Percentiles rank a stretch among this genome's conserved stretches.
phyloP scores from a whole-genome alignment of 345 rosid species.

The Chamaenerion angustifolium region DNA sequence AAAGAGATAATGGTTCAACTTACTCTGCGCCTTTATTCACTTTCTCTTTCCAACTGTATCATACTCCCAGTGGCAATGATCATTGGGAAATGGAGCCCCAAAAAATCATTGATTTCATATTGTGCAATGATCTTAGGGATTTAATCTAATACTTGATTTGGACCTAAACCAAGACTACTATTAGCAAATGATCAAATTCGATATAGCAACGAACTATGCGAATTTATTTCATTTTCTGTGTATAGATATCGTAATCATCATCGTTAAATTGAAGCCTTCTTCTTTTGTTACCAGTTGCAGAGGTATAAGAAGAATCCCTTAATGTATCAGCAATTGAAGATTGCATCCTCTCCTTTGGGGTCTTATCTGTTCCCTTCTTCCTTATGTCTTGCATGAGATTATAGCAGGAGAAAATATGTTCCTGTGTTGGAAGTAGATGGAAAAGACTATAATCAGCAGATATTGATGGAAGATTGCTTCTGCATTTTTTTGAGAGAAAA shows the following conservation, averaged over 20 bases:
- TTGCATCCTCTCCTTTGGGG: slow-evolving; percentile 21
- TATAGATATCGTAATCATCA: slow-evolving; percentile 12
- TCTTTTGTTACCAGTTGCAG: slow-evolving; percentile 33
- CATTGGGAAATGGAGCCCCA: slow-evolving; percentile 15
- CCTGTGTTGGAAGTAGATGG: slow-evolving; percentile 23
- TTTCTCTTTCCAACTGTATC: too few relatives aligned
- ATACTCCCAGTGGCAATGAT: too few relatives aligned
- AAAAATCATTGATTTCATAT: slow-evolving; percentile 5
- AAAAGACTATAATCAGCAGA: too few relatives aligned
- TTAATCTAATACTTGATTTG: background rate
- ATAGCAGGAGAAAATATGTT: slow-evolving; percentile 41
- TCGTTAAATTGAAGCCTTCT: slow-evolving; percentile 41
- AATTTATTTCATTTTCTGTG: slow-evolving; percentile 25
- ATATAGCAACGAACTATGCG: slow-evolving; percentile 8
- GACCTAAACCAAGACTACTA: background rate
- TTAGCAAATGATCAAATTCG: slow-evolving; percentile 14
- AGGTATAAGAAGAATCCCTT: slow-evolving; percentile 9
- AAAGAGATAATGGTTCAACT: too few relatives aligned
- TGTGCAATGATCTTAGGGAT: too few relatives aligned
- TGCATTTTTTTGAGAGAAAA: too few relatives aligned
- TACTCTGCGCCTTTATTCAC: too few relatives aligned
- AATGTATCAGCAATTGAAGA: slow-evolving; percentile 15
- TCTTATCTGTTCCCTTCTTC: slow-evolving; percentile 32
- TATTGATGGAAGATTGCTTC: too few relatives aligned
- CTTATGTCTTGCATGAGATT: slow-evolving; percentile 38